These are phyloP conservation scores for Xylaria curta DNA, from an alignment of 495 filamentous ascomycete genomes.

Conservation along the genomic window DNA sequence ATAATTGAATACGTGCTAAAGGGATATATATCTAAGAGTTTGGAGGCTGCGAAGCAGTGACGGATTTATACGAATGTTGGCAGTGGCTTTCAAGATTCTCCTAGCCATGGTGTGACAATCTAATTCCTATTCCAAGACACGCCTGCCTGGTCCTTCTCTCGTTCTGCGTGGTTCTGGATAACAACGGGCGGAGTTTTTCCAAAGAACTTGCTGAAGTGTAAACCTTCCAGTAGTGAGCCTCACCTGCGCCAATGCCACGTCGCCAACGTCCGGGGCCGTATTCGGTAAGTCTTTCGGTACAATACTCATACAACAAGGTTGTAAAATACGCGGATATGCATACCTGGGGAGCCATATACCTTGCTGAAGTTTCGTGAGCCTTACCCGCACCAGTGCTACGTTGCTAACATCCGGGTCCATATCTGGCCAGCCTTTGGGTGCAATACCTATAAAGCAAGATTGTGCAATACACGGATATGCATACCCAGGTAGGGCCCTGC, in stretches of 20 bases:
- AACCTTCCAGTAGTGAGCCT: too few relatives aligned
- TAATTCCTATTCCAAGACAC: background rate
- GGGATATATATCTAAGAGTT: background rate
- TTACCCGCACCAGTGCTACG: slow-evolving; percentile 1
- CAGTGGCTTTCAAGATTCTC: background rate
- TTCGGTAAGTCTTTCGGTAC: too few relatives aligned
- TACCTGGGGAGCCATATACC: background rate
- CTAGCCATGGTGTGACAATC: background rate
- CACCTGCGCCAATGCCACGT: too few relatives aligned
- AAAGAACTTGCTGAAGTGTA: too few relatives aligned
- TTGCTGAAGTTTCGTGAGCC: slow-evolving; percentile 8
- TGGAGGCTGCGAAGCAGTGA: background rate
- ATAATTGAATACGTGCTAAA: background rate
- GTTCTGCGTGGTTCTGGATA: background rate
- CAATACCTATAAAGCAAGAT: background rate
- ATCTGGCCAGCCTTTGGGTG: background rate
- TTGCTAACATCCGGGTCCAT: background rate
- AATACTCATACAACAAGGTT: too few relatives aligned
- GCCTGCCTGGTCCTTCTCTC: background rate
- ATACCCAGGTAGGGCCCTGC: background rate
- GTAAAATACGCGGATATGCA: too few relatives aligned
- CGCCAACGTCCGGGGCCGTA: too few relatives aligned
- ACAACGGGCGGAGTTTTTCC: background rate
- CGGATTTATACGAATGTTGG: background rate
- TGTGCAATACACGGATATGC: background rate